Evolutionary conservation across 2,329 filamentous ascomycete species (phyloP), one percentile per base, ranked within the genome.

Genomic region (Xylaria sp.): DNA sequence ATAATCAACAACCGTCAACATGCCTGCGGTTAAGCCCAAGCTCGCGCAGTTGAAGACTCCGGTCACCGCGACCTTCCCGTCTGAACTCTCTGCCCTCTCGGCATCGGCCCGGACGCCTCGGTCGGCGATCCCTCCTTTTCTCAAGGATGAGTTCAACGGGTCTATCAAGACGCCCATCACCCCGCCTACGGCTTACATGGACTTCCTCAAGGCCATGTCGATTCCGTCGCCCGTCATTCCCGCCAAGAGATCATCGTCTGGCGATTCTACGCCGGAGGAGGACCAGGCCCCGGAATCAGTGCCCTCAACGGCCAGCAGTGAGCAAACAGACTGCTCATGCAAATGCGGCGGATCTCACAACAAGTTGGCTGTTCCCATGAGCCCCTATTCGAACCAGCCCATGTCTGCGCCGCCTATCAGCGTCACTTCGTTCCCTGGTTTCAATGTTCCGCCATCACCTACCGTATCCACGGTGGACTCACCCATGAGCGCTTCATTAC

Each of bases 171-270:
- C 92, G 3, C 92, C 92, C 53, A 96, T 97, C 73, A 95, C 90
- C 55, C 93, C 93, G 55, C 93, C 93, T 2, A 80, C 84, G 19
- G 92, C 93, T 59, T 97, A 97, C 73, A 88, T 91, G 66, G 92
- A 97, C 71, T 97, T 97, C 72, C 86, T 97, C 64, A 93, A 92
- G 76, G 86, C 87, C 61, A 85, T 95, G 76, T 88, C 88, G 16
- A 80, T 92, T 60, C 84, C 86, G 71, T 91, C 87, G 64, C 89
- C 90, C 7, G 76, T 83, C 52, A 79, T 83, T 52, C 82, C 86
- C 47, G 76, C 78, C 54, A 77, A 78, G 60, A 80, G 80, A 67
- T 82, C 83, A 64, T 71, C 79, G 66, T 82, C 83, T 62, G 71
- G 79, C 67, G 72, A 79, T 16, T 78, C 76, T 59, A 78, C 79